Base-by-base conservation (phyloP, 2,329 filamentous ascomycete species). In the Colletotrichum chlorophyti region DNA sequence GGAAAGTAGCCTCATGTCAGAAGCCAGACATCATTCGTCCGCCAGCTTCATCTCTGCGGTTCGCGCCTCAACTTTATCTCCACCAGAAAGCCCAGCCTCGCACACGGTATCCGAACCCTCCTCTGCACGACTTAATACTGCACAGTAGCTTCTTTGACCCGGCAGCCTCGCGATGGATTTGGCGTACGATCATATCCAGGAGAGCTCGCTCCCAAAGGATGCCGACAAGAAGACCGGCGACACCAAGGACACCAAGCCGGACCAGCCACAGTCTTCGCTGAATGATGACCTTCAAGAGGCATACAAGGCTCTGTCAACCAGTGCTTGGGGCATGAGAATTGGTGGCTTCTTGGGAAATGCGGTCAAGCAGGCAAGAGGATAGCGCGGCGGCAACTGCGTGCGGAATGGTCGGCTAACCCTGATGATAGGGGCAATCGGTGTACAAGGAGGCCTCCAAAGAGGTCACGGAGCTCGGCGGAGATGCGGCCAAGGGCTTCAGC, bases 161-260 rank as follows among this genome's bases (percentile, higher is more conserved):
- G 6, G 10, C 26, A 48, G 38, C 38, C 31, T 50, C 34, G 57
- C 64, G 64, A 98, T 99, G 95, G 95, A 99, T 84, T 83, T 96
- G 70, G 93, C 93, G 40, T 99, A 98, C 83, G 95, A 99, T 71
- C 93, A 97, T 74, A 96, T 98, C 68, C 88, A 92, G 72, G 92
- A 97, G 78, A 89, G 95, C 72, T 84, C 86, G 48, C 83, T 91
- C 62, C 80, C 84, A 34, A 83, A 86, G 66, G 80, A 87, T 55
- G 70, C 79, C 59, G 79, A 84, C 61, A 77, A 81, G 63, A 76
- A 79, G 61, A 63, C 64, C 60, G 66, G 58, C 58, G 62, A 58
- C 37, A 53, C 68, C 32, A 76, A 78, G 38, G 73, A 74, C 42
- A 70, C 79, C 45, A 70, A 76, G 51, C 62, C 67, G 19, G 74